Conservation (phyloP, 1,284 basidiomycete genomes). For the Cutaneotrichosporon cyanovorans region DNA sequence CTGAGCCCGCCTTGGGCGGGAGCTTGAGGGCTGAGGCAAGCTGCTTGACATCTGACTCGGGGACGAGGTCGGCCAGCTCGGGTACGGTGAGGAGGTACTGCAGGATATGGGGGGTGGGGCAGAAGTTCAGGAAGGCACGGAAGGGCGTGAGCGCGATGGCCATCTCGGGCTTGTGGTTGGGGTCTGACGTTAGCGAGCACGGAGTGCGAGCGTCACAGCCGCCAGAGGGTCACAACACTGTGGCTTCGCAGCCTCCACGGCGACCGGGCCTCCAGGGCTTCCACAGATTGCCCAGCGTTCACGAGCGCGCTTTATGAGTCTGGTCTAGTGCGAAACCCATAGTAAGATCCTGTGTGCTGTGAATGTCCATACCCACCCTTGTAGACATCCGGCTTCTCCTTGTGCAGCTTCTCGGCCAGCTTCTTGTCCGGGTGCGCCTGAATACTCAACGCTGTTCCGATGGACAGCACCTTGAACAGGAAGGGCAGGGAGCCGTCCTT, state of each 20-base stretch:
- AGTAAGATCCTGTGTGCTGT: neutral
- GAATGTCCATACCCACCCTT: conserved; percentile 56
- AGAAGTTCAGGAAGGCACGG: conserved; percentile 57
- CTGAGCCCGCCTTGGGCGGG: conserved; percentile 31
- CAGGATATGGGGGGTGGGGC: conserved; percentile 54
- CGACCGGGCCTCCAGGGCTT: no score
- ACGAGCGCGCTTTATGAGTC: no score
- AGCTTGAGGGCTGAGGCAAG: conserved; percentile 53
- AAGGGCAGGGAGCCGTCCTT: conserved; percentile 73
- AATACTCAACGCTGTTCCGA: conserved; percentile 89
- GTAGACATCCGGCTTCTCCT: conserved; percentile 72
- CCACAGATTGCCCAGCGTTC: no score
- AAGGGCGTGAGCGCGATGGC: conserved; percentile 90
- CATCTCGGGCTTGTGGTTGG: conserved; percentile 72
- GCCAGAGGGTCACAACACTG: no score
- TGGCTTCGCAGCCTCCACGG: no score
- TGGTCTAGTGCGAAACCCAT: no score
- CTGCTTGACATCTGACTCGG: conserved; percentile 46
- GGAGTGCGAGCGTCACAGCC: neutral
- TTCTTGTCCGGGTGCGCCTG: conserved; percentile 95
- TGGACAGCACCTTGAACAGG: conserved; percentile 87
- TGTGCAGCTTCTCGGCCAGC: conserved; percentile 71
- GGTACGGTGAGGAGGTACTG: conserved; percentile 61
- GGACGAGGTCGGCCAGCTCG: conserved; percentile 69
- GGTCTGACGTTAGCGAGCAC: conserved; percentile 17